Base-by-base conservation (phyloP, 805 yeast genomes). In the Myxozyma sirexii region DNA sequence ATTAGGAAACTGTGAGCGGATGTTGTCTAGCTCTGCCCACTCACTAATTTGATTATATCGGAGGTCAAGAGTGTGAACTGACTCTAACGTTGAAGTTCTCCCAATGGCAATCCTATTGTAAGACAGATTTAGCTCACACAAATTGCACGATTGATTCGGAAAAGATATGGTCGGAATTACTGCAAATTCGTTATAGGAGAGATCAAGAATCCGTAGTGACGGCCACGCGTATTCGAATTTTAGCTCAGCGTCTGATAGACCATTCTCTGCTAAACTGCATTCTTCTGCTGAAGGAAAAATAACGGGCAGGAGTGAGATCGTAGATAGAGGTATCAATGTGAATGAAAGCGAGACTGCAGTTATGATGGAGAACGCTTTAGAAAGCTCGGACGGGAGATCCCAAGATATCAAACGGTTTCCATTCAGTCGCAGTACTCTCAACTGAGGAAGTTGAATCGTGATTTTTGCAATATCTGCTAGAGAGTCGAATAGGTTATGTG, bases 401-500 rank as follows among this genome's bases (percentile, higher is more conserved):
- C 58, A 63, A 12, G 48, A 43, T 8, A 57, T 26, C 23, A 75
- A 65, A 35, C 77, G 65, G 54, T 75, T 75, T 12, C 77, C 77
- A 39, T 83, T 84, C 45, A 88, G 65, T 43, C 80, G 77, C 33
- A 89, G 64, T 1, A 70, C 68, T 23, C 67, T 59, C 5, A 90
- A 62, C 0, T 61, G 58, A 0, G 79, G 76, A 33, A 85, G 62
- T 2, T 66, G 57, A 2, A 65, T 55, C 0, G 80, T 59, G 13
- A 86, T 70, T 1, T 67, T 62, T 53, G 77, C 67, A 0, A 87
- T 68, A 1, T 71, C 74, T 0, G 68, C 56, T 59, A 84, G 68
- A 54, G 77, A 72, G 21, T 69, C 68, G 42, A 89, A 71, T 49
- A 87, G 71, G 69, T 89, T 87, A 69, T 74, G 81, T 12, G 90